Percentiles rank a stretch among this genome's conserved stretches.
phyloP scores from a whole-genome alignment of 2,329 filamentous ascomycete species.

The Botrytis porri region DNA sequence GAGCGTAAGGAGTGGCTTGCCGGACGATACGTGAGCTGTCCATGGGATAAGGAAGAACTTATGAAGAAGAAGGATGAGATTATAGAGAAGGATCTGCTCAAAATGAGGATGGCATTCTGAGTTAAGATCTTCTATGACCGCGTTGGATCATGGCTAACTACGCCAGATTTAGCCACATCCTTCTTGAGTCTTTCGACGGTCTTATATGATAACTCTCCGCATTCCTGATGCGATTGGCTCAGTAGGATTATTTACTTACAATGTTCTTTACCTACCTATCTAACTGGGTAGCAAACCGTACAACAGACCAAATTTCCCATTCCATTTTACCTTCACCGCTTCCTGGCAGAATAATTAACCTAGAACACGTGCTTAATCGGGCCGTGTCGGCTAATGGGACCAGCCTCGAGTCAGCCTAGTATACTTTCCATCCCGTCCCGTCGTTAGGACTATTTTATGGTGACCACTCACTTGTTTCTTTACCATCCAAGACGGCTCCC shows the following conservation, averaged over 20 bases:
- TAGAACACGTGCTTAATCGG: not conserved
- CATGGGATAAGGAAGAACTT: slow-evolving; percentile 49
- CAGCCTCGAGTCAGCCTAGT: not conserved
- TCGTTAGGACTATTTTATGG: not conserved
- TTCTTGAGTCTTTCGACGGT: not conserved
- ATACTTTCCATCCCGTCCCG: not conserved
- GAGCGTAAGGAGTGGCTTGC: slow-evolving; percentile 47
- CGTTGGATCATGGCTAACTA: not conserved
- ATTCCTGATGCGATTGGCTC: not conserved
- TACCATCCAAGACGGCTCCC: not conserved
- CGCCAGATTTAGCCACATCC: not conserved
- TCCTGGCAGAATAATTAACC: not conserved
- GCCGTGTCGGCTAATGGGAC: not conserved
- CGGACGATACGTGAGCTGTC: slow-evolving; percentile 44
- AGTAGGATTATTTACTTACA: not conserved
- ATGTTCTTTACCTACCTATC: too few species aligned
- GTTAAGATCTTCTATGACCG: not conserved
- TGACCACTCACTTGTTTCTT: not conserved
- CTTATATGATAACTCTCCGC: not conserved
- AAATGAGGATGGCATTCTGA: slow-evolving; percentile 36
- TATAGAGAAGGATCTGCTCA: slow-evolving; percentile 38
- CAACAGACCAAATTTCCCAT: not conserved
- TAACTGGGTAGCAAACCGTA: not conserved
- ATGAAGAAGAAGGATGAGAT: slow-evolving; percentile 44
- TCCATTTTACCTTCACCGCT: not conserved